These are phyloP conservation scores for Paradendryphiella salina DNA, from an alignment of 2,329 filamentous ascomycete species.

Conservation along the genomic window DNA sequence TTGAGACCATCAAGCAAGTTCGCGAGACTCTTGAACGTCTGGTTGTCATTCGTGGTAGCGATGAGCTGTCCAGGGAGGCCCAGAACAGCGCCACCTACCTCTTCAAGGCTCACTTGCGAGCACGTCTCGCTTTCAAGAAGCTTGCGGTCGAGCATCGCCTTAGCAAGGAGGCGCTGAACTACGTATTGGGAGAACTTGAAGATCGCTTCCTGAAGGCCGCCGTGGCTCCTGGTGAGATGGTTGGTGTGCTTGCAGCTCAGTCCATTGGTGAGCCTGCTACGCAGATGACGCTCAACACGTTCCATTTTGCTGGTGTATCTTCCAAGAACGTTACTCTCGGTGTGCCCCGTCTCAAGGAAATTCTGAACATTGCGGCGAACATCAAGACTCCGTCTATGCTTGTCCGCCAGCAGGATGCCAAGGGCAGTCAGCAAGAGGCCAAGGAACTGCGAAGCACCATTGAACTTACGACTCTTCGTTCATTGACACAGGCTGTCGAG, in stretches of 20 bases:
- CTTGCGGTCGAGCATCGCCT: conserved; percentile 83
- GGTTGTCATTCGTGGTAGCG: conserved; percentile 82
- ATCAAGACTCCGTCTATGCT: conserved; percentile 99
- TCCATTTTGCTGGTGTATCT: conserved; percentile 99
- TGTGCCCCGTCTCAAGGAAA: conserved; percentile 99
- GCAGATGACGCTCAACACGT: conserved; percentile 99
- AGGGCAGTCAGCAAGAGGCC: conserved; percentile 73
- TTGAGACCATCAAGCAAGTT: conserved; percentile 82
- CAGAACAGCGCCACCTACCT: conserved; percentile 86
- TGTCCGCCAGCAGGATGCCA: conserved; percentile 71
- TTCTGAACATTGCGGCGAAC: conserved; percentile 95
- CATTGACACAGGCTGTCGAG: conserved; percentile 88
- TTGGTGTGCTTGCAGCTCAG: conserved; percentile 94
- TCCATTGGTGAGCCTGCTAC: conserved; percentile 98
- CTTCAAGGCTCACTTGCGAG: conserved; percentile 89
- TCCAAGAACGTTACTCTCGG: conserved; percentile 99
- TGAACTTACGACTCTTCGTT: conserved; percentile 91
- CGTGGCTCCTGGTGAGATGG: conserved; percentile 96
- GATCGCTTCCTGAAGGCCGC: conserved; percentile 82
- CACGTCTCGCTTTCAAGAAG: conserved; percentile 88
- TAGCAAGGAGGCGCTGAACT: conserved; percentile 89
- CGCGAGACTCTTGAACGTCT: conserved; percentile 74
- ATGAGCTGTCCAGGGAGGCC: conserved; percentile 80
- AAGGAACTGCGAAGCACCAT: conserved; percentile 86
- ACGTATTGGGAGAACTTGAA: conserved; percentile 88